These are phyloP conservation scores for Pinus taeda DNA, from an alignment of 75 land plant genomes.

Conservation along the genomic window DNA sequence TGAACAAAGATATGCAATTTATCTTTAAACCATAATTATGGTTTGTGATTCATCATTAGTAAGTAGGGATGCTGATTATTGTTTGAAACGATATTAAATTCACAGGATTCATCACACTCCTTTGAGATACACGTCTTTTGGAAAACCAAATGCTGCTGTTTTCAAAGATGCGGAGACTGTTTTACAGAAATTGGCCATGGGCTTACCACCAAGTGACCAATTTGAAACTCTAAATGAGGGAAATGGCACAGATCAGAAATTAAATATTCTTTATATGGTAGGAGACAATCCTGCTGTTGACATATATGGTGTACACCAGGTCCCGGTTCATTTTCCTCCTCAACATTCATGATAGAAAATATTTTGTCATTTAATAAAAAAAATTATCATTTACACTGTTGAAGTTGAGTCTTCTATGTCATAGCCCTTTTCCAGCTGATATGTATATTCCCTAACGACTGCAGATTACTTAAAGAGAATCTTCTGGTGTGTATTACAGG, in stretches of 20 bases:
- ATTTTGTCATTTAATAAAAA: not conserved
- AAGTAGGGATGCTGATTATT: not conserved
- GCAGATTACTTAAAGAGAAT: not conserved
- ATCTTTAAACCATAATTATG: not conserved
- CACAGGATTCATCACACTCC: constrained; percentile 49
- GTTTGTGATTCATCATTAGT: not conserved
- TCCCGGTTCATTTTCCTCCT: constrained; percentile 14
- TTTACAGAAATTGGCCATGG: constrained; percentile 23
- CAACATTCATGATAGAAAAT: not conserved
- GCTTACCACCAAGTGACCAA: not conserved
- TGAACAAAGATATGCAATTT: not conserved
- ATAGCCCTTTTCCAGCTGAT: not conserved
- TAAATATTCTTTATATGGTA: constrained; percentile 86
- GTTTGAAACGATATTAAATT: not conserved
- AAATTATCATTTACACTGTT: not conserved
- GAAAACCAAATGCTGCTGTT: constrained; percentile 75
- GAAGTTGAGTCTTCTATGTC: not conserved
- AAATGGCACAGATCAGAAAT: constrained; percentile 4
- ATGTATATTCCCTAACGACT: not conserved
- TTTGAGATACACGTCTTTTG: constrained; percentile 62
- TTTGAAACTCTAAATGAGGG: not conserved
- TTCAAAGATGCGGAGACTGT: constrained; percentile 73
- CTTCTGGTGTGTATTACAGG: constrained; percentile 27
- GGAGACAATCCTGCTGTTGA: constrained; percentile 97
- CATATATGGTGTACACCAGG: constrained; percentile 83